A percentile compares a stretch with the other conserved stretches of the same genome.
Evolutionary conservation across 139 green algal genomes (phyloP).

Genomic region (Coelastrella sp.): DNA sequence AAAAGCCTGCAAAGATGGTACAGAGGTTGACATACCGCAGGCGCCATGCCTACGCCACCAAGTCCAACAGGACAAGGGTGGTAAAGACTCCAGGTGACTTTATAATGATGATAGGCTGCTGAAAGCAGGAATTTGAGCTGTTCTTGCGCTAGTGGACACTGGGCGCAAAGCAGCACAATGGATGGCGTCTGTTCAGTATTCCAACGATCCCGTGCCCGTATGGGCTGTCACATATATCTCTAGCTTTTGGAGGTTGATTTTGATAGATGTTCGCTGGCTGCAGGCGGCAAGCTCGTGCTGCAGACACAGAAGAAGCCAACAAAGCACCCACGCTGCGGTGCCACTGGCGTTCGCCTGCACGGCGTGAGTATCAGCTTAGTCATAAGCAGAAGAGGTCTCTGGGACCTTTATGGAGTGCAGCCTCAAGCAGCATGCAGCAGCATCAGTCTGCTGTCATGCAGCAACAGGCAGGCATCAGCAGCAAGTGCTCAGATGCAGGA

Average conservation of each 20-base stretch:
- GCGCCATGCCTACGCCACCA: slow-evolving; percentile 95
- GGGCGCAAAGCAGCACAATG: background rate
- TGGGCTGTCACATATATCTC: background rate
- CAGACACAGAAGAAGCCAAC: slow-evolving; percentile 95
- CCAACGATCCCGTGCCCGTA: too few species aligned
- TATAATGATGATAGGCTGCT: background rate
- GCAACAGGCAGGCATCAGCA: background rate
- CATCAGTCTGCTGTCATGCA: too few species aligned
- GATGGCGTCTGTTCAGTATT: background rate
- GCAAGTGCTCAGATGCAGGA: background rate
- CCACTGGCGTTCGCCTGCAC: slow-evolving; percentile 85
- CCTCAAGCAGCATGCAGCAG: too few species aligned
- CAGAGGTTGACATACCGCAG: slow-evolving; percentile 82
- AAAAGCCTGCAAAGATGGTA: slow-evolving; percentile 79
- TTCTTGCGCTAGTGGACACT: too few species aligned
- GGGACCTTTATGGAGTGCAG: too few species aligned
- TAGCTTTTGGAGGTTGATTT: background rate
- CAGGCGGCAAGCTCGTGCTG: slow-evolving; percentile 92
- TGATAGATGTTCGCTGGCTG: background rate
- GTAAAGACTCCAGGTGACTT: slow-evolving; percentile 95
- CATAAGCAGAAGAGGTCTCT: too few species aligned
- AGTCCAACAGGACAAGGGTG: slow-evolving; percentile 91
- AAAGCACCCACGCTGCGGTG: slow-evolving; percentile 83
- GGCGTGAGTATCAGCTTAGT: slow-evolving; percentile 72
- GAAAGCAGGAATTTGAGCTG: too few species aligned